Conservation (phyloP, 208 protist species). For the Trypanosomatidae sp. region DNA sequence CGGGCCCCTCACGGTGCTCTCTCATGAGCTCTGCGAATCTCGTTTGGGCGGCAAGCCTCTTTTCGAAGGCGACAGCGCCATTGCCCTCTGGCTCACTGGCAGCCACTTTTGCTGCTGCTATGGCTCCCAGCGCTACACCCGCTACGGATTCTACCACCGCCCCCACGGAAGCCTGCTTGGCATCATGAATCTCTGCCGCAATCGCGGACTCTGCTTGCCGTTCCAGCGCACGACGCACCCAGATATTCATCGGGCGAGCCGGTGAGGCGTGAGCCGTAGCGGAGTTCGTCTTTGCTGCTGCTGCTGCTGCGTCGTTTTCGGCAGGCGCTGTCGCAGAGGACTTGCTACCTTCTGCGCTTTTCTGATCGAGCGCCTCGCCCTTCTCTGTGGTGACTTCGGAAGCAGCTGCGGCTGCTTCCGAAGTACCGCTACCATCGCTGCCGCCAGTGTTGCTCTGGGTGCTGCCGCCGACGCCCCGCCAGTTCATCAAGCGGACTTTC, state of each 20-base stretch:
- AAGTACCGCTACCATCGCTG: not conserved
- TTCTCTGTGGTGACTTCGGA: not conserved
- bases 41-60: not conserved
- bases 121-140: not conserved
- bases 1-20: conserved; percentile 31
- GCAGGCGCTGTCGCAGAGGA: not conserved
- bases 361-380: not conserved
- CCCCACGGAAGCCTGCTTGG: conserved; percentile 15
- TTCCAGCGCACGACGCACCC: conserved; percentile 32
- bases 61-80: conserved; percentile 2
- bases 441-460: not conserved
- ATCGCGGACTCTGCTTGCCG: conserved; percentile 25
- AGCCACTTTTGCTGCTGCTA: not conserved
- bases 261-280: not conserved
- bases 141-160: not conserved
- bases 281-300: not conserved
- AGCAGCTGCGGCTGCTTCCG: not conserved
- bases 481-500: conserved; percentile 17
- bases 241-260: conserved; percentile 22
- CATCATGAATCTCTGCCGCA: conserved; percentile 17
- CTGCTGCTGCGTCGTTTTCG: not conserved
- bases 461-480: not conserved
- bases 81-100: not conserved
- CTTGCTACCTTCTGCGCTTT: not conserved
- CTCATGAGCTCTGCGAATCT: conserved; percentile 35